A percentile compares a stretch with the other conserved stretches of the same genome.
Conservation (phyloP, 2,329 filamentous ascomycete species). For the Arthroderma sp. region DNA sequence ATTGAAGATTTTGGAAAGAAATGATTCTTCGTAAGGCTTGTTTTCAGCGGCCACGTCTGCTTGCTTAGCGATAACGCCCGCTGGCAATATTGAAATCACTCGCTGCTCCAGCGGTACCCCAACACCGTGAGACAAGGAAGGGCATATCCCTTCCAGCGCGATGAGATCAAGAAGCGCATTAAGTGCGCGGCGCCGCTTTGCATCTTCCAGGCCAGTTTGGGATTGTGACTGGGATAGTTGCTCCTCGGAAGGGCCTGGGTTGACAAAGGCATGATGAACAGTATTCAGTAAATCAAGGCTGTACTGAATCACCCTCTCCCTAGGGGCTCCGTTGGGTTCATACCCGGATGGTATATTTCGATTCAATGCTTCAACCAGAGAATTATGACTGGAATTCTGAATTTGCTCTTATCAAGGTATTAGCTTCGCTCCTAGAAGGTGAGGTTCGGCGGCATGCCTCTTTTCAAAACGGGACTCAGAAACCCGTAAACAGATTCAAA, state of each 20-base stretch:
- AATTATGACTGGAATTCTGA: conserved; percentile 22
- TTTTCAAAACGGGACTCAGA: conserved; percentile 26
- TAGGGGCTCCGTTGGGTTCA: conserved; percentile 11
- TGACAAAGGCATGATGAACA: conserved; percentile 25
- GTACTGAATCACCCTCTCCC: conserved; percentile 20
- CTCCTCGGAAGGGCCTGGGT: conserved; percentile 8
- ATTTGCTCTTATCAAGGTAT: conserved; percentile 25
- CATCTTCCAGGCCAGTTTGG: conserved; percentile 23
- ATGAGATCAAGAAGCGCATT: conserved; percentile 31
- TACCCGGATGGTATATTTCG: conserved; percentile 6
- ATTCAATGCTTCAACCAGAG: conserved; percentile 23
- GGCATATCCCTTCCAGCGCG: conserved; percentile 33
- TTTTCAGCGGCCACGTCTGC: conserved; percentile 10
- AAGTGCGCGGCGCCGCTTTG: conserved; percentile 26
- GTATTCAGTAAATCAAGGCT: conserved; percentile 22
- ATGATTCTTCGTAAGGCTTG: conserved; percentile 11
- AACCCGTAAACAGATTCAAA: conserved; percentile 25
- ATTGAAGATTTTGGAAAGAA: conserved; percentile 21
- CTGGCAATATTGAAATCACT: conserved; percentile 30
- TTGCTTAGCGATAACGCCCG: conserved; percentile 30
- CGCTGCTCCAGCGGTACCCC: conserved; percentile 32
- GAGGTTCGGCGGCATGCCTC: conserved; percentile 23
- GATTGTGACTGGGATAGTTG: conserved; percentile 3
- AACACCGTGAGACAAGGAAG: conserved; percentile 29
- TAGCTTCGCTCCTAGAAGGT: conserved; percentile 14